Base-by-base conservation (phyloP, 768 basidiomycete species). In the Artomyces pyxidatus region DNA sequence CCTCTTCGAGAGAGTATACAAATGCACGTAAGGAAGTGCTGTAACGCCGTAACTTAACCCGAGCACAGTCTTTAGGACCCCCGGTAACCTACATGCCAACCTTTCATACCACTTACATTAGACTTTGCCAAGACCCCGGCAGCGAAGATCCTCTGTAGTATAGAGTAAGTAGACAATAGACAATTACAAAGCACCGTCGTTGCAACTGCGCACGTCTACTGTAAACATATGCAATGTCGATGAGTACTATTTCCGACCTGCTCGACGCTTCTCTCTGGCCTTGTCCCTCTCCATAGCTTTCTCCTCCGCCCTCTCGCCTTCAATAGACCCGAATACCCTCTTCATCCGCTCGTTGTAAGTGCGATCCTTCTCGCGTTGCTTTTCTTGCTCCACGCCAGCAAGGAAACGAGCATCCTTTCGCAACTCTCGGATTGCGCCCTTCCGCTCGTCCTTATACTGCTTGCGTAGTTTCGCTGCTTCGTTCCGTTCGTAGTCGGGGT, bases 331-430 rank as follows among this genome's bases (percentile, higher is more conserved):
- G 64, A 76, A 87, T 21, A 86, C 91, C 59, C 77, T 81, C 62
- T 85, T 84, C 85, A 98, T 91, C 54, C 81, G 78, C 42, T 81
- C 78, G 59, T 79, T 81, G 66, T 99, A 97, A 25, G 67, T 68
- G 54, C 59, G 71, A 59, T 97, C 95, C 74, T 91, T 94, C 71
- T 87, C 86, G 64, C 73, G 69, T 68, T 90, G 86, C 61, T 84
- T 81, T 68, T 83, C 80, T 61, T 89, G 83, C 59, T 91, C 83
- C 62, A 94, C 92, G 25, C 73, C 74, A 9, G 95, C 91, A 67
- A 99, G 72, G 79, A 97, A 99, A 56, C 79, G 76, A 53, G 91
- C 84, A 63, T 99, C 96, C 72, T 97, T 97, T 52, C 96, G 81
- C 46, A 99, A 72, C 63, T 99, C 96, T 40, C 95, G 75, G 53